Base-by-base conservation (phyloP, 2,329 filamentous ascomycete genomes). In the Penicillium sp. region DNA sequence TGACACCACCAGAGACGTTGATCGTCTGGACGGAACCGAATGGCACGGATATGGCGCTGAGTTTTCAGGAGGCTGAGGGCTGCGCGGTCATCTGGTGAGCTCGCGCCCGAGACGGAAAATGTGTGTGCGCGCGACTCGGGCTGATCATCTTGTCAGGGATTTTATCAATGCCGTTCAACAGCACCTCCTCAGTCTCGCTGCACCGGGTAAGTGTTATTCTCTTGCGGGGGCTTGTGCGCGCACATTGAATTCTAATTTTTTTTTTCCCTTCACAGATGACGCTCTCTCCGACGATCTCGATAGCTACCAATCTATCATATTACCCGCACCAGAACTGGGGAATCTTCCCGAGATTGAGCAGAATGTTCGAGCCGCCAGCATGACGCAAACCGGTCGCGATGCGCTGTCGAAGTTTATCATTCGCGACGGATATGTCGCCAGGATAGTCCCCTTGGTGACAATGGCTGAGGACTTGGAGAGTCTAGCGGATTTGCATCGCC, bases 11-110 rank as follows among this genome's bases (percentile, higher is more conserved):
- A 93, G 90, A 96, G 64, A 98, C 92, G 3, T 77, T 98, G 44
- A 96, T 98, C 46, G 89, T 98, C 44, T 98, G 92, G 92, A 95
- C 90, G 26, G 92, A 96, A 61, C 78, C 80, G 42, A 92, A 82
- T 68, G 84, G 84, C 41, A 80, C 89, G 39, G 92, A 98, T 61
- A 96, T 98, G 92, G 92, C 92, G 29, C 76, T 98, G 47, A 95
- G 89, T 62, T 98, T 98, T 59, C 92, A 98, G 65, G 92, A 98
- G 69, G 84, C 89, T 2, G 92, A 96, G 52, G 92, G 90, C 30
- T 98, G 92, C 66, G 79, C 85, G 13, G 74, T 81, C 47, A 95
- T 98, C 64, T 98, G 92, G 92, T 93, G 68, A 54, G 52, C 35
- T 33, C 15, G 29, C 18, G 27, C 3, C 8, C 27, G 20, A 26